These are phyloP conservation scores for Delphinella strobiligena DNA, from an alignment of 2,329 filamentous ascomycete genomes.

Conservation along the genomic window DNA sequence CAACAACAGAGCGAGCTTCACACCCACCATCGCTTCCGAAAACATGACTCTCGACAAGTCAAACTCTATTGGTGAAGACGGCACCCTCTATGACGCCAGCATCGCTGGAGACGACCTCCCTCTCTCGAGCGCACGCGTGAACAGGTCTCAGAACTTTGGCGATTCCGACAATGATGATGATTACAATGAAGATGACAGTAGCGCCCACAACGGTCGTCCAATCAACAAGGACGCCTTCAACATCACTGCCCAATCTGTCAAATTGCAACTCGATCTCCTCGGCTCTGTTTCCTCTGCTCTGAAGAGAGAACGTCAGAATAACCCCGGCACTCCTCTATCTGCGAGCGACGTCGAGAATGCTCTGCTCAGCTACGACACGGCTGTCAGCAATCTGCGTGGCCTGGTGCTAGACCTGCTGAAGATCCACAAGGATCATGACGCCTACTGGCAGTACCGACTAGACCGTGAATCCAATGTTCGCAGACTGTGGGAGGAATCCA, in stretches of 20 bases:
- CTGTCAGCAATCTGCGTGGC: slow-evolving; percentile 74
- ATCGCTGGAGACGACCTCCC: slow-evolving; percentile 38
- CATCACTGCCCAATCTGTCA: slow-evolving; percentile 92
- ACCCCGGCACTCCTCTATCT: slow-evolving; percentile 59
- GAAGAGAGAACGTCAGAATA: slow-evolving; percentile 55
- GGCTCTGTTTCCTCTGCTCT: slow-evolving; percentile 76
- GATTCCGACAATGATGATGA: slow-evolving; percentile 54
- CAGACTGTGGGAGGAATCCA: slow-evolving; percentile 97
- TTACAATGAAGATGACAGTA: slow-evolving; percentile 69
- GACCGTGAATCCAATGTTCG: slow-evolving; percentile 86
- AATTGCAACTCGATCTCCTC: slow-evolving; percentile 82
- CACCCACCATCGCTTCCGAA: not conserved
- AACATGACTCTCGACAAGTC: not conserved
- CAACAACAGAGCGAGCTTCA: slow-evolving; percentile 1
- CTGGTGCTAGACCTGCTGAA: slow-evolving; percentile 78
- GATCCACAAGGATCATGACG: slow-evolving; percentile 86
- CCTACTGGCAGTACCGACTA: slow-evolving; percentile 92
- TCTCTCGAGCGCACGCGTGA: slow-evolving; percentile 2
- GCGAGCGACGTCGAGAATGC: slow-evolving; percentile 68
- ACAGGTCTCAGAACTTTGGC: slow-evolving; percentile 2
- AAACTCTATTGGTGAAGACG: slow-evolving; percentile 38
- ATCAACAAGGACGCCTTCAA: slow-evolving; percentile 87
- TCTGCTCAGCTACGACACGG: slow-evolving; percentile 73
- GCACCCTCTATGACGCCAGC: slow-evolving; percentile 44
- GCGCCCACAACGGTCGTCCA: slow-evolving; percentile 58